phyloP scores from a whole-genome alignment of 345 rosid species.

The Linum lewisii region DNA sequence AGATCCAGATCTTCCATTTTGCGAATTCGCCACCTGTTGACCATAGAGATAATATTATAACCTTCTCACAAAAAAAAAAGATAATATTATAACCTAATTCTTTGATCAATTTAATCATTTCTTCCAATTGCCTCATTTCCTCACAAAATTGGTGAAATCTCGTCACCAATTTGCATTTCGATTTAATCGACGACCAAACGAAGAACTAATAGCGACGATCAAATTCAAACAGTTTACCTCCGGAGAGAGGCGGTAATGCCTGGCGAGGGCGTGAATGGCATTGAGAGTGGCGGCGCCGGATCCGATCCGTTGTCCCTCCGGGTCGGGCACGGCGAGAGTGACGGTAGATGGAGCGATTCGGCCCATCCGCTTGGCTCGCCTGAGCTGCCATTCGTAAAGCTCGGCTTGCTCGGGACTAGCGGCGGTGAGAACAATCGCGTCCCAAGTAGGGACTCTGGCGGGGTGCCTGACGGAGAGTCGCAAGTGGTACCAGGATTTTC shows the following conservation, averaged over 20 bases:
- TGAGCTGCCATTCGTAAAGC: constrained; percentile 88
- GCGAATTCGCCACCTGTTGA: constrained; percentile 37
- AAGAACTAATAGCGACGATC: too few species aligned
- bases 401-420: constrained; percentile 96
- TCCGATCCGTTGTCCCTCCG: constrained; percentile 82
- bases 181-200: too few species aligned
- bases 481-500: constrained; percentile 93
- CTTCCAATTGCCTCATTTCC: too few species aligned
- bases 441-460: constrained; percentile 88
- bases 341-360: constrained; percentile 74
- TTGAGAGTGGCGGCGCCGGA: constrained; percentile 97
- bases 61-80: constrained; percentile 2
- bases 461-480: constrained; percentile 84
- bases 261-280: constrained; percentile 64
- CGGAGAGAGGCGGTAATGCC: constrained; percentile 31
- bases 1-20: constrained; percentile 24
- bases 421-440: constrained; percentile 85
- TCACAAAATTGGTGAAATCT: too few species aligned
- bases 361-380: constrained; percentile 70
- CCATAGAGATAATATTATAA: constrained; percentile 18
- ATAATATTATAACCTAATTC: too few species aligned
- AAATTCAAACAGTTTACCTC: constrained; percentile 22
- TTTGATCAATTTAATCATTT: too few species aligned
- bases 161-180: too few species aligned
- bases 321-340: constrained; percentile 84